These are phyloP conservation scores for Nematodospora valgi DNA, from an alignment of 805 yeast species.

Conservation along the genomic window DNA sequence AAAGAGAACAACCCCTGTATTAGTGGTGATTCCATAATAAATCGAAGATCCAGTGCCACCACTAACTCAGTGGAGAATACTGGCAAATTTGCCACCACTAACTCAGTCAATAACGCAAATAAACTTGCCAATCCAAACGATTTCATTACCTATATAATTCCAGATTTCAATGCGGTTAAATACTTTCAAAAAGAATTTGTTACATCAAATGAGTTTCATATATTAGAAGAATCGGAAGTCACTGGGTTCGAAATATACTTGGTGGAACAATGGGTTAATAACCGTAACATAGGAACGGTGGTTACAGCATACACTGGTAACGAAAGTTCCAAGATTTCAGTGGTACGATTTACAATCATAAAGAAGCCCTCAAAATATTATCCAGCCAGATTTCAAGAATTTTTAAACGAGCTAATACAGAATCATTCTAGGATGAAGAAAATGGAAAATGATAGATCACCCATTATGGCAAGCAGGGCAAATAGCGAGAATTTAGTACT, in stretches of 20 bases:
- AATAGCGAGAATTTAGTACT: constrained; percentile 2
- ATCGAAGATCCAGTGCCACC: constrained; percentile 1
- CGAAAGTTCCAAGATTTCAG: constrained; percentile 57
- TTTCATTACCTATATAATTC: constrained; percentile 43
- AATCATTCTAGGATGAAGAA: constrained; percentile 68
- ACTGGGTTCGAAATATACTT: constrained; percentile 85
- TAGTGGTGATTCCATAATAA: not conserved
- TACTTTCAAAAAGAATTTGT: constrained; percentile 40
- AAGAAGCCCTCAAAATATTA: constrained; percentile 46
- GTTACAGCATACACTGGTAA: constrained; percentile 88
- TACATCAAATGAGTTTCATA: constrained; percentile 30
- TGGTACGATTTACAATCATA: constrained; percentile 51
- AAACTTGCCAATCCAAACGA: constrained; percentile 12
- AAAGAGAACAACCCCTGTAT: no score
- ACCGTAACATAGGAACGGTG: constrained; percentile 61
- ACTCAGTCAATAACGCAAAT: constrained; percentile 1
- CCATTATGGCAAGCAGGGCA: constrained; percentile 4
- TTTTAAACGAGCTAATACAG: constrained; percentile 62
- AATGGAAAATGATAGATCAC: constrained; percentile 19
- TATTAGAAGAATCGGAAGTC: constrained; percentile 45
- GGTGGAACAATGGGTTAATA: constrained; percentile 92
- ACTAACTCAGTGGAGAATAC: constrained; percentile 2
- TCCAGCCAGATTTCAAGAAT: constrained; percentile 51
- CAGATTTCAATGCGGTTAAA: constrained; percentile 56
- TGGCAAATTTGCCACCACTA: not conserved